Base-by-base conservation (phyloP, 352 stramenopile genomes). In the Phytophthora cryptogea region DNA sequence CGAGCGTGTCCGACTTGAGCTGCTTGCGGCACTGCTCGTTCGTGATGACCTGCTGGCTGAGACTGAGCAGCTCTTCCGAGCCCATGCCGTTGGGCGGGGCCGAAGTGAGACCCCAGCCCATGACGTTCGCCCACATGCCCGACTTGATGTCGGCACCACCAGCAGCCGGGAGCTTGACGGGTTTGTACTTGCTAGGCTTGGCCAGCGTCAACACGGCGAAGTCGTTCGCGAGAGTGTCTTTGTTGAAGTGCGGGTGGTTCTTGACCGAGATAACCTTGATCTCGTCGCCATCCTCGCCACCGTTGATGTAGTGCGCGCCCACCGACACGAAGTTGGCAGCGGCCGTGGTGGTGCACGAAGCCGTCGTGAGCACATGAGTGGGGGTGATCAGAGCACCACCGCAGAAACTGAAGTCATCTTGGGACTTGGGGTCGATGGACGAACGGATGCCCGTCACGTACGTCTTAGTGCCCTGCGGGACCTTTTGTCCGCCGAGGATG, bases 171-270 rank as follows among this genome's bases (percentile, higher is more conserved):
- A 79, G 63, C 51, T 47, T 59, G 23, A 76, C 63, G 5, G 70
- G 70, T 9, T 60, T 63, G 13, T 54, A 46, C 23, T 51, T 68
- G 50, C 56, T 71, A 0, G 41, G 33, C 14, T 48, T 61, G 13
- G 52, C 43, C 13, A 85, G 49, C 27, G 63, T 60, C 8, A 83
- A 40, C 9, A 85, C 32, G 2, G 67, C 48, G 31, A 83, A 71
- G 52, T 85, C 67, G 33, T 80, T 68, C 4, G 50, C 32, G 11
- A 59, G 50, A 6, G 48, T 61, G n/a, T 68, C 23, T 1, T 14
- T 10, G 54, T 74, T 67, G 39, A 64, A 83, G 16, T 80, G 54
- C 6, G 76, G 70, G 72, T 85, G 72, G 11, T 67, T 53, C 6
- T 43, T 60, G 9, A 68, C n/a, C 0, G 56, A 46, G 11, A 59